These are phyloP conservation scores for Backusella australiensis DNA, from an alignment of 192 early-diverging fungal genomes.

Conservation along the genomic window DNA sequence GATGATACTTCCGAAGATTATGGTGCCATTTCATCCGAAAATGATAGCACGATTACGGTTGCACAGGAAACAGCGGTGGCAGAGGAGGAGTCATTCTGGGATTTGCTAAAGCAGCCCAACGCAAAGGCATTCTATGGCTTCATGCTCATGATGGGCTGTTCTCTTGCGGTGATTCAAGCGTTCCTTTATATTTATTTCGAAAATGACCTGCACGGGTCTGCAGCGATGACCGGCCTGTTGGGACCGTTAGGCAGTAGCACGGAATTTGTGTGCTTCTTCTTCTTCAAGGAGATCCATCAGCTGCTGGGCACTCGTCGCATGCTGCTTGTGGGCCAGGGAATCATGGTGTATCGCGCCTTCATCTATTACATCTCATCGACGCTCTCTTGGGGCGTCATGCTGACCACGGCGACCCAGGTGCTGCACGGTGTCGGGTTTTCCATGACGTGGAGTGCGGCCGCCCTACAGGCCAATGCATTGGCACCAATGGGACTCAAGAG, in stretches of 20 bases:
- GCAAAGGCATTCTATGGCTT: slow-evolving; percentile 11
- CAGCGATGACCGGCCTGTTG: slow-evolving; percentile 13
- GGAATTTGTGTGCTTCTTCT: slow-evolving; percentile 15
- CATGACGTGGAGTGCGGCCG: slow-evolving; percentile 21
- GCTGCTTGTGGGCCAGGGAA: not conserved
- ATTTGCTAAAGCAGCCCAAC: not conserved
- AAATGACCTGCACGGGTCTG: slow-evolving; percentile 17
- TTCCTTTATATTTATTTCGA: slow-evolving; percentile 22
- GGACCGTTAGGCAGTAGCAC: slow-evolving; percentile 21
- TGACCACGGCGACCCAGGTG: slow-evolving; percentile 14
- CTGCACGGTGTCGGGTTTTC: slow-evolving; percentile 19
- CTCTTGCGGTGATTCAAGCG: slow-evolving; percentile 12
- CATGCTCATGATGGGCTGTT: slow-evolving; percentile 12
- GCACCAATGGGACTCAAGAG: slow-evolving; percentile 10
- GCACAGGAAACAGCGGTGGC: not conserved
- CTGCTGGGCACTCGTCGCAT: not conserved
- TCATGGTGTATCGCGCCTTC: slow-evolving; percentile 5
- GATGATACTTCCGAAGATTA: not conserved
- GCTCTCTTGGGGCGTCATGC: not conserved
- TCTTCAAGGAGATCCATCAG: slow-evolving; percentile 16
- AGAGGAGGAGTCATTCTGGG: slow-evolving; percentile 13
- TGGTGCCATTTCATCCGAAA: not conserved
- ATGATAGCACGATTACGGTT: not conserved
- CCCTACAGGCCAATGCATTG: slow-evolving; percentile 23
- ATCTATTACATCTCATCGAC: slow-evolving; percentile 2